Evolutionary conservation across 2,329 filamentous ascomycete species (phyloP), one percentile per base, ranked within the genome.

Genomic region (Colletotrichum noveboracense): DNA sequence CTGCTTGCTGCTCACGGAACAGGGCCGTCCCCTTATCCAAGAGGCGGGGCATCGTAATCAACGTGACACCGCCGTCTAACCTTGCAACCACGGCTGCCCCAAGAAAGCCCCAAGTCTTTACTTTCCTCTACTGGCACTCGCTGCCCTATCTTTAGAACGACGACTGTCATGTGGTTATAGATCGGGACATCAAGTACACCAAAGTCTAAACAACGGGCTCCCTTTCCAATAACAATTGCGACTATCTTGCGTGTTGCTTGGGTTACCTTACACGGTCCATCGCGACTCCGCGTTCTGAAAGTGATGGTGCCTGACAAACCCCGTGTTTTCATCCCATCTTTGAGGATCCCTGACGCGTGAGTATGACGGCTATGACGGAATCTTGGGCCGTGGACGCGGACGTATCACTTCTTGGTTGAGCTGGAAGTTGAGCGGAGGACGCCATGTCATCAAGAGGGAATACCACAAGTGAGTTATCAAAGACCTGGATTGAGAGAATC

Each of bases 401-500:
- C 43, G 58, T 28, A n/a, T 30, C 60, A 32, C 52, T 21, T 32
- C 28, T 26, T 34, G 56, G 21, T n/a, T 18, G 32, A 13, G 9
- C 28, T 28, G 5, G 10, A 61, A 61, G 58, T 64, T 26, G 32
- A 21, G 38, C 32, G 16, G 14, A 28, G 68, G 38, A 9, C 28
- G 24, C 16, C 52, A 65, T 24, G 10, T 28, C 36, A 24, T 24
- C 32, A 58, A 13, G 5, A 38, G 18, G 70, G 13, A 28, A 24
- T 16, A 28, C 26, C 18, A 28, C n/a, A 13, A 28, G 6, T 64
- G 58, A 70, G 71, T 69, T 76, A 70, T 74, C 74, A 76, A 74
- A 75, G 71, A 75, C 71, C 65, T 76, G 74, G 55, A 76, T 76
- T 76, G 74, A 76, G 71, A 75, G 73, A 75, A 76, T 70, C 70